phyloP scores from a whole-genome alignment of 1,284 basidiomycete species.

The Pseudozyma hubeiensis region DNA sequence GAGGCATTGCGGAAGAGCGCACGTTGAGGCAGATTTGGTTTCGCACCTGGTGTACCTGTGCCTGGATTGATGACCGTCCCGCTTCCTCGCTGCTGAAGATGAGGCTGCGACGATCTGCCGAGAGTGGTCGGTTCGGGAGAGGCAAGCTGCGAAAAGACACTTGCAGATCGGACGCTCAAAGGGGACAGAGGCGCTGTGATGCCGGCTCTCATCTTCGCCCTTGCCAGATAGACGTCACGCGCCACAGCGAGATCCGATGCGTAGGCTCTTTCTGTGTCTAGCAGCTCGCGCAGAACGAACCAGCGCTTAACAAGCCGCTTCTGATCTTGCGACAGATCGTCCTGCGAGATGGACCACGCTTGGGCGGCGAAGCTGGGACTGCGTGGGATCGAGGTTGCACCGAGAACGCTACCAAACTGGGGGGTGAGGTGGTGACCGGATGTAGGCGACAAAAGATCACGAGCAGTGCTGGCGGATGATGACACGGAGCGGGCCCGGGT shows the following conservation, averaged over 20 bases:
- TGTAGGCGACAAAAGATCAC: constrained; percentile 23
- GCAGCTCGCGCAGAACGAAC: constrained; percentile 80
- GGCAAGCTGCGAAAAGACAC: constrained; percentile 41
- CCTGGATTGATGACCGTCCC: constrained; percentile 9
- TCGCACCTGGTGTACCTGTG: neutral
- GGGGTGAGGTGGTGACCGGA: constrained; percentile 19
- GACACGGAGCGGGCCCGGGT: constrained; percentile 21
- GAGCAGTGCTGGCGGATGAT: constrained; percentile 31
- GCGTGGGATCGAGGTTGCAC: constrained; percentile 15
- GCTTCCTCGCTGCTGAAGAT: constrained; percentile 31
- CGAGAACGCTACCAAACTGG: constrained; percentile 9
- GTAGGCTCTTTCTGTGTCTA: constrained; percentile 82
- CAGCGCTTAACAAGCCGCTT: constrained; percentile 77
- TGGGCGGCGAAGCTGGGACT: constrained; percentile 25
- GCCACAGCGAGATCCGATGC: constrained; percentile 87
- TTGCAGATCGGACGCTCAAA: constrained; percentile 29
- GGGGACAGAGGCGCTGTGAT: constrained; percentile 46
- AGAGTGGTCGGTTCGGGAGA: constrained; percentile 26
- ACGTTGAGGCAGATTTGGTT: constrained; percentile 14
- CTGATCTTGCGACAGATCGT: constrained; percentile 36
- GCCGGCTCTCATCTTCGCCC: constrained; percentile 65
- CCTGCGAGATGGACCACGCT: constrained; percentile 42
- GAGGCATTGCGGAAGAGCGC: constrained; percentile 43
- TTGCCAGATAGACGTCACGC: constrained; percentile 77
- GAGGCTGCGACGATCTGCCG: constrained; percentile 27